Percentiles rank a stretch among this genome's conserved stretches.
Evolutionary conservation across 192 early-diverging fungal genomes (phyloP).

Genomic region (Backusella liffmaniae): DNA sequence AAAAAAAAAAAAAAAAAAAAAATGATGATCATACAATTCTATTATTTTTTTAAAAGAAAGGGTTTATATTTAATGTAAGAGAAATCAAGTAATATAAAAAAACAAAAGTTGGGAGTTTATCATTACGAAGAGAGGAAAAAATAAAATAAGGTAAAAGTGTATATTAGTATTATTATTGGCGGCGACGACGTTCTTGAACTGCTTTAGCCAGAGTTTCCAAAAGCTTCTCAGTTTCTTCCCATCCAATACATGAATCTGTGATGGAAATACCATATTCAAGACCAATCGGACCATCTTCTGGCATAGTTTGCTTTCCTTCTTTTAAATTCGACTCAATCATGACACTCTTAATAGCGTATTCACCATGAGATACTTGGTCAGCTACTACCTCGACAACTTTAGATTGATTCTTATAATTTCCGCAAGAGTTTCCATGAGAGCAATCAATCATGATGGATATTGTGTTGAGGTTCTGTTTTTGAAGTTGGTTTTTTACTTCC

Average conservation of each 20-base stretch:
- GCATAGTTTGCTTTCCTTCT: conserved; percentile 86
- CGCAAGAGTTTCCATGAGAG: conserved; percentile 89
- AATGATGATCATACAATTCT: neutral
- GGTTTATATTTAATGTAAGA: neutral
- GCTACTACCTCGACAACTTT: conserved; percentile 68
- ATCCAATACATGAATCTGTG: conserved; percentile 93
- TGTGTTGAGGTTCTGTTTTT: conserved; percentile 53
- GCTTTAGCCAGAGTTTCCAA: conserved; percentile 77
- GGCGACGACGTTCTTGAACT: conserved; percentile 55
- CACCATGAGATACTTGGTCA: conserved; percentile 72
- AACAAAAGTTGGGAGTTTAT: neutral
- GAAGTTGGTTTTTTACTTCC: conserved; percentile 49
- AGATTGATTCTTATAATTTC: conserved; percentile 86
- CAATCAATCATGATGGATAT: conserved; percentile 90
- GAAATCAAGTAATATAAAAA: neutral
- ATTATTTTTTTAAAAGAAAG: neutral
- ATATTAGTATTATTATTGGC: neutral
- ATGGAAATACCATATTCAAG: conserved; percentile 88
- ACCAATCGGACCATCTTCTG: conserved; percentile 55
- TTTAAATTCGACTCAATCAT: conserved; percentile 94
- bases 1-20: conserved; percentile 1
- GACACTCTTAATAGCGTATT: conserved; percentile 68
- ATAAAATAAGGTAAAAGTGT: neutral
- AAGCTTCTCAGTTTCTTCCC: conserved; percentile 78
- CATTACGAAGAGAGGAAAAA: neutral